Conservation (phyloP, 31 red algal species). For the Asparagopsis taxiformis region DNA sequence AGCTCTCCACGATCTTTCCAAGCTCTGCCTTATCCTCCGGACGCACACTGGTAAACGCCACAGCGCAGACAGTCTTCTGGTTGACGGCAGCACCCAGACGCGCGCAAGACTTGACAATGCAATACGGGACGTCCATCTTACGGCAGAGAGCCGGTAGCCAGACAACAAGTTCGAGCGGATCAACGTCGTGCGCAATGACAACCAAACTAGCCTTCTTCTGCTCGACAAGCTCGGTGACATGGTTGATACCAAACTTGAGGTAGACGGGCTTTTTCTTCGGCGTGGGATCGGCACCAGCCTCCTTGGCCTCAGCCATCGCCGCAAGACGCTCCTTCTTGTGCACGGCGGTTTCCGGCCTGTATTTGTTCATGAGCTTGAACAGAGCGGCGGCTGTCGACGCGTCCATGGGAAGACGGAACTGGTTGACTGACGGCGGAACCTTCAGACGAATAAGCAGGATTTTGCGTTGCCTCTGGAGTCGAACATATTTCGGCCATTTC, state of each 20-base stretch:
- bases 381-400: constrained; percentile 73
- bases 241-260: constrained; percentile 97
- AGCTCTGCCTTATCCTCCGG: constrained; percentile 94
- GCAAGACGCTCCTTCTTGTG: constrained; percentile 90
- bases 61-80: constrained; percentile 77
- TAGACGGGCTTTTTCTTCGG: constrained; percentile 87
- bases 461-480: constrained; percentile 96
- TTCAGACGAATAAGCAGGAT: constrained; percentile 91
- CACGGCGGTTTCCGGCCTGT: constrained; percentile 85
- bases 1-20: constrained; percentile 84
- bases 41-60: constrained; percentile 81
- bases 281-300: constrained; percentile 68
- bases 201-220: constrained; percentile 92
- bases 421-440: constrained; percentile 94
- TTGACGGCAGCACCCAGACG: constrained; percentile 80
- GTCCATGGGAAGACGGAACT: constrained; percentile 95
- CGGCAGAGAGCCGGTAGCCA: constrained; percentile 96
- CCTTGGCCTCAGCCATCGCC: constrained; percentile 78
- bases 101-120: constrained; percentile 91
- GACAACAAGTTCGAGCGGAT: constrained; percentile 94
- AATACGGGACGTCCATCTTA: constrained; percentile 98
- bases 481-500: constrained; percentile 96
- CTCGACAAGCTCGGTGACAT: constrained; percentile 95
- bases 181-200: constrained; percentile 98
- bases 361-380: constrained; percentile 92